These are phyloP conservation scores for Neurospora pannonica DNA, from an alignment of 495 filamentous ascomycete genomes.

Conservation along the genomic window DNA sequence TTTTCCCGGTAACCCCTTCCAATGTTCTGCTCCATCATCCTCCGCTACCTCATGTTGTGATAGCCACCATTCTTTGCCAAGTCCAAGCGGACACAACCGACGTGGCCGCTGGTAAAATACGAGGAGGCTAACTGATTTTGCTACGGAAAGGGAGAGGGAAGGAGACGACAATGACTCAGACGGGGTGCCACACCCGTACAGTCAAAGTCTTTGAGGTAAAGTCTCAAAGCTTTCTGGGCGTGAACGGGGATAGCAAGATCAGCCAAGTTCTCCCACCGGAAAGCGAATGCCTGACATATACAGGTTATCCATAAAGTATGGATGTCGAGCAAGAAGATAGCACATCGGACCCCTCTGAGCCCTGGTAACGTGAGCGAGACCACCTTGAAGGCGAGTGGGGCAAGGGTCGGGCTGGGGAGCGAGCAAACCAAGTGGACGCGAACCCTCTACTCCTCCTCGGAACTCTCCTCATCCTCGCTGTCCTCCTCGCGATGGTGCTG, in stretches of 20 bases:
- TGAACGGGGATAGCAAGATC: background rate
- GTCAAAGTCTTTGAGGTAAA: background rate
- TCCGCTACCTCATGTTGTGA: background rate
- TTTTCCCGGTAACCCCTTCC: background rate
- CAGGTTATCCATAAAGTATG: background rate
- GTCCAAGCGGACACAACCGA: background rate
- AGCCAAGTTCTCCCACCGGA: background rate
- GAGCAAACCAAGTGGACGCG: background rate
- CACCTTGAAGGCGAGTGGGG: background rate
- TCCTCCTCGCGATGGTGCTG: conserved; percentile 27
- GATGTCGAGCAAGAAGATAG: background rate
- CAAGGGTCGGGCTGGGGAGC: background rate
- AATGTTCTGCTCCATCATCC: background rate
- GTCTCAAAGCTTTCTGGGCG: background rate
- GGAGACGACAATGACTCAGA: background rate
- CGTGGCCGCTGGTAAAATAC: background rate
- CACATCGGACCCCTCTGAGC: background rate
- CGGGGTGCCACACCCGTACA: background rate
- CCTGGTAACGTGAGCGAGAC: background rate
- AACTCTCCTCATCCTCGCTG: conserved; percentile 27
- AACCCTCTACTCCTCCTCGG: conserved; percentile 25
- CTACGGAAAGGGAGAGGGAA: background rate
- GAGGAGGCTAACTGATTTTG: background rate
- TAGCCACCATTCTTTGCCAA: background rate
- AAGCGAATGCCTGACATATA: background rate